These are phyloP conservation scores for Curvularia eragrostidis DNA, from an alignment of 2,329 filamentous ascomycete species.

Conservation along the genomic window DNA sequence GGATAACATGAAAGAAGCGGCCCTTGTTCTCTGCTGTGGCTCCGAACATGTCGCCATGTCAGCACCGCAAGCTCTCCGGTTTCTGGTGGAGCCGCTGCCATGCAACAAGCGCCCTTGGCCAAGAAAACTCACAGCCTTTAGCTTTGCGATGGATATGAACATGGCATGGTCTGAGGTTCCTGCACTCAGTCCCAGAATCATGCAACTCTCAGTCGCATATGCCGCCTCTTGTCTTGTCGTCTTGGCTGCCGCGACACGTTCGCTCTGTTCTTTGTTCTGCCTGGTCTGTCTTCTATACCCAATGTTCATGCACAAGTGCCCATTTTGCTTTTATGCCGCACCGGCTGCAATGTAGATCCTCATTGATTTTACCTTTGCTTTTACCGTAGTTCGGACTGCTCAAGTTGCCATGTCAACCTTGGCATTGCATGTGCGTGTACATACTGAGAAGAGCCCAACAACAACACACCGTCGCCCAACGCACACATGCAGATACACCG, in stretches of 20 bases:
- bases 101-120: background rate
- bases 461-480: background rate
- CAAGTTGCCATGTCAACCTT: conserved; percentile 4
- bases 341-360: background rate
- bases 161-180: background rate
- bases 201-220: background rate
- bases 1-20: too few relatives aligned
- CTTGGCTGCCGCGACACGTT: background rate
- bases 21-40: background rate
- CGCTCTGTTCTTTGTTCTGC: background rate
- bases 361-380: background rate
- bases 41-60: background rate
- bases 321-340: background rate
- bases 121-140: background rate
- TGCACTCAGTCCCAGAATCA: background rate
- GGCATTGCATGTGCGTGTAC: background rate
- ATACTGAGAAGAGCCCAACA: background rate
- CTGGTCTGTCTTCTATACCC: background rate
- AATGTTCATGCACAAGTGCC: conserved; percentile 2
- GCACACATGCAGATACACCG: background rate
- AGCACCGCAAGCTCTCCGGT: background rate
- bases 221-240: background rate
- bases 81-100: background rate
- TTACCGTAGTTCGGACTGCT: background rate
- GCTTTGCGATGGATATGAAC: background rate